Evolutionary conservation across 495 filamentous ascomycete species (phyloP), one percentile per base, ranked within the genome.

Genomic region (Chaetomium cochliodes): DNA sequence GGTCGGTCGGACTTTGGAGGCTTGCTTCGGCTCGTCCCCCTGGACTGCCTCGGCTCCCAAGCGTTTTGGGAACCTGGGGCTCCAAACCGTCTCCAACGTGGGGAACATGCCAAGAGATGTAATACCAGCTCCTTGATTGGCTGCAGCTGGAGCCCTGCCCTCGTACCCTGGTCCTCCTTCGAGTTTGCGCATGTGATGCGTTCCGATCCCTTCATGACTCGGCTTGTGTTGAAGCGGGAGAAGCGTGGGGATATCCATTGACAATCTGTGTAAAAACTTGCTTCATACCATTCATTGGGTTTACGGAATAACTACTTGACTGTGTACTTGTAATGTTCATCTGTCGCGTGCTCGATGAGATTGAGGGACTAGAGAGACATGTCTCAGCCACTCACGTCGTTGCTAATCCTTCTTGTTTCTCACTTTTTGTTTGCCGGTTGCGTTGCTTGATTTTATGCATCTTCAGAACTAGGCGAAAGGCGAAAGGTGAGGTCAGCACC

Each of bases 51-150:
- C 69, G 69, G 69, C 64, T 71, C 47, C 13, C 39, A 57, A 12
- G 26, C 56, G 13, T 28, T 60, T 60, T 52, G 44, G 58, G 66
- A 55, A 58, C 20, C 66, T 60, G 64, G 67, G 65, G 55, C 51
- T 46, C 25, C n/a, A n/a, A n/a, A n/a, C n/a, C n/a, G n/a, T n/a
- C n/a, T n/a, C n/a, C 51, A 60, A 49, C 72, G 69, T 67, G 67
- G 69, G 67, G 56, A 55, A 41, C 12, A 5, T 44, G 22, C 59
- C 54, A 62, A 53, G 26, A 46, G 58, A n/a, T 12, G 60, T 20
- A 67, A 67, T 74, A 44, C 51, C 2, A 20, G 8, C 37, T 15
- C 53, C 23, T 9, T 69, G 66, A 69, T 72, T 72, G 66, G 70
- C 54, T 53, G 30, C 11, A 53, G 25, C 28, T n/a, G 15, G 5